Evolutionary conservation across 2,329 filamentous ascomycete genomes (phyloP).

Genomic region (Stenocarpella maydis): DNA sequence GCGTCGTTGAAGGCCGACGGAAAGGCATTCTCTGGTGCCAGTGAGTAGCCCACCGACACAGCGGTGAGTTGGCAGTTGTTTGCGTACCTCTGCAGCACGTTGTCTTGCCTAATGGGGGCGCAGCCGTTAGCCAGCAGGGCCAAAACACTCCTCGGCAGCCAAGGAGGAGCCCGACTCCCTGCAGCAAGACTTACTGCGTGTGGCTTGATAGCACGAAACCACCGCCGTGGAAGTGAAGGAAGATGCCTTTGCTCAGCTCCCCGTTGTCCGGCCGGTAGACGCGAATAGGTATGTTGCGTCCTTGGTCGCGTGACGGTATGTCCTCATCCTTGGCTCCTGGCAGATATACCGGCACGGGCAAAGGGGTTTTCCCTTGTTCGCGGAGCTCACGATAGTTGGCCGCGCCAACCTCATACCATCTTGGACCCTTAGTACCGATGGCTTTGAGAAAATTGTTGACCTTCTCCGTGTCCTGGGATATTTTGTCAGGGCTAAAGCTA

Average conservation of each 20-base stretch:
- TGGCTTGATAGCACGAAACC: slow-evolving; percentile 48
- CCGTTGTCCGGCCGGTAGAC: slow-evolving; percentile 59
- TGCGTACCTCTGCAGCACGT: slow-evolving; percentile 57
- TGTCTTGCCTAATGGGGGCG: slow-evolving; percentile 38
- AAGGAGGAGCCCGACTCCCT: background rate
- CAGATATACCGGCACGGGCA: slow-evolving; percentile 56
- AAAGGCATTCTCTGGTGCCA: slow-evolving; percentile 67
- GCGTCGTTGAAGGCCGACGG: slow-evolving; percentile 64
- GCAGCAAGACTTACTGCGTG: background rate
- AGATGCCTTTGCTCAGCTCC: slow-evolving; percentile 49
- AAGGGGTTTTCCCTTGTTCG: slow-evolving; percentile 59
- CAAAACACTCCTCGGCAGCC: slow-evolving; percentile 2
- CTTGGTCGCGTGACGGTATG: slow-evolving; percentile 60
- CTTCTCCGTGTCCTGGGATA: slow-evolving; percentile 50
- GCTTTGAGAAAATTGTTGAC: slow-evolving; percentile 48
- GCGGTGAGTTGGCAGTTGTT: slow-evolving; percentile 56
- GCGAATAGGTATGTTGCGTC: slow-evolving; percentile 54
- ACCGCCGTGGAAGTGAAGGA: slow-evolving; percentile 65
- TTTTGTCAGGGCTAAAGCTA: slow-evolving; percentile 52
- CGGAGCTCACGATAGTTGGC: slow-evolving; percentile 62
- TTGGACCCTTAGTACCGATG: slow-evolving; percentile 31
- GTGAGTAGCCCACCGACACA: slow-evolving; percentile 65
- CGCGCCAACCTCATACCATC: slow-evolving; percentile 55
- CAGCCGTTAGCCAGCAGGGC: background rate
- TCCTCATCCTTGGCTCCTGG: slow-evolving; percentile 54